Conservation (phyloP, 495 filamentous ascomycete genomes). For the Lentithecium fluviatile region DNA sequence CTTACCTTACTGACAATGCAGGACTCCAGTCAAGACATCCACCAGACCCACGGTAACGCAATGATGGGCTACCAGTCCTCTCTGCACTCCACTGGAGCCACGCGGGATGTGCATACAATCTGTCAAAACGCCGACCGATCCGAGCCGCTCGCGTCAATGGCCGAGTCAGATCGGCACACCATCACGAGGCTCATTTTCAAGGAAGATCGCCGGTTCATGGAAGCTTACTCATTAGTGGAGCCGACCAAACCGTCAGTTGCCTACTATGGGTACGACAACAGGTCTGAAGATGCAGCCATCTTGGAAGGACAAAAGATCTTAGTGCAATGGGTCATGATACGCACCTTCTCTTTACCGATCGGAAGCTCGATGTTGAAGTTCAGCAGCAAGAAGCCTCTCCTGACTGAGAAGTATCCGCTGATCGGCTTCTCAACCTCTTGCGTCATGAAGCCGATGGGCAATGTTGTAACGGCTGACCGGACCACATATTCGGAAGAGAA, state of each 20-base stretch:
- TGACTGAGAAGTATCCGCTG: conserved; percentile 87
- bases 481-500: conserved; percentile 86
- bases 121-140: conserved; percentile 56
- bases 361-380: conserved; percentile 83
- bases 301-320: conserved; percentile 91
- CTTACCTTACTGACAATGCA: conserved; percentile 8
- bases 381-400: conserved; percentile 73
- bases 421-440: conserved; percentile 84
- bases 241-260: conserved; percentile 73
- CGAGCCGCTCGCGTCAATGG: conserved; percentile 32
- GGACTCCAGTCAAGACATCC: conserved; percentile 31
- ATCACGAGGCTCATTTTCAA: conserved; percentile 83
- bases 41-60: conserved; percentile 40
- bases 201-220: conserved; percentile 82
- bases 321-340: conserved; percentile 75
- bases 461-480: conserved; percentile 84
- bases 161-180: conserved; percentile 74
- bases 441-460: conserved; percentile 85
- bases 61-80: conserved; percentile 41
- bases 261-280: conserved; percentile 68
- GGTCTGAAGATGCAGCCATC: conserved; percentile 81
- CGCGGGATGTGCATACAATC: conserved; percentile 69
- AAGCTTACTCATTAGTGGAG: conserved; percentile 75
- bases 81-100: conserved; percentile 39
- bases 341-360: conserved; percentile 82